These are phyloP conservation scores for Trichoderma atrobrunneum DNA, from an alignment of 2,329 filamentous ascomycete genomes.

Conservation along the genomic window DNA sequence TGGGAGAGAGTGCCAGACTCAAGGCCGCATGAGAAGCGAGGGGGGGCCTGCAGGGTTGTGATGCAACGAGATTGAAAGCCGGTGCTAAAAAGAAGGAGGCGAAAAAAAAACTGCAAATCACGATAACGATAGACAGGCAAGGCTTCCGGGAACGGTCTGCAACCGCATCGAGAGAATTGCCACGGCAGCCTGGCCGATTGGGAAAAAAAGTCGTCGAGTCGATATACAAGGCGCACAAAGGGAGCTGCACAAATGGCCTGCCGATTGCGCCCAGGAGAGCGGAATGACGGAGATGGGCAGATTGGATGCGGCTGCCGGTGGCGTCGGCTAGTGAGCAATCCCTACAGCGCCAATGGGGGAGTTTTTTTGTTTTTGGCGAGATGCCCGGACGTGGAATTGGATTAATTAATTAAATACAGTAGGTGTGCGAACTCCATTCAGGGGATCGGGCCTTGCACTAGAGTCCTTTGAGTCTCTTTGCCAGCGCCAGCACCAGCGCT, in stretches of 20 bases:
- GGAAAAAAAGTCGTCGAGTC: neutral
- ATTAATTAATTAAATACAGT: neutral
- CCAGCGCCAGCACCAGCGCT: neutral
- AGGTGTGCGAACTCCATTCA: neutral
- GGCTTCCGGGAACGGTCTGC: conserved; percentile 15
- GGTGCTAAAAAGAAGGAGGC: neutral
- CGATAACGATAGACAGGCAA: conserved; percentile 12
- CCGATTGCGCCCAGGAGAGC: conserved; percentile 17
- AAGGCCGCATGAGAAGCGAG: conserved; percentile 2
- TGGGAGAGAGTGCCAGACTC: conserved; percentile 15
- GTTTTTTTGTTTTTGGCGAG: neutral
- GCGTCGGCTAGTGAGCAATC: conserved; percentile 11
- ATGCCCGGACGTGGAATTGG: neutral
- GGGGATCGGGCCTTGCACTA: conserved; percentile 13
- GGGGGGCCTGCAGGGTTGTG: neutral
- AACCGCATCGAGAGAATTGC: conserved; percentile 19
- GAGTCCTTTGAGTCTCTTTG: neutral
- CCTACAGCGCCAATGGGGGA: neutral
- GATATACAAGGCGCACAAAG: neutral
- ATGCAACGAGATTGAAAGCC: neutral
- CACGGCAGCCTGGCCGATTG: conserved; percentile 17
- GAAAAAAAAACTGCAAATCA: neutral
- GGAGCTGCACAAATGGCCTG: conserved; percentile 12
- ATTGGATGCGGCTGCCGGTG: conserved; percentile 17
- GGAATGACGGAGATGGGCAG: conserved; percentile 20